Evolutionary conservation across 495 filamentous ascomycete genomes (phyloP).

Genomic region (Beverwykella pulmonaria): DNA sequence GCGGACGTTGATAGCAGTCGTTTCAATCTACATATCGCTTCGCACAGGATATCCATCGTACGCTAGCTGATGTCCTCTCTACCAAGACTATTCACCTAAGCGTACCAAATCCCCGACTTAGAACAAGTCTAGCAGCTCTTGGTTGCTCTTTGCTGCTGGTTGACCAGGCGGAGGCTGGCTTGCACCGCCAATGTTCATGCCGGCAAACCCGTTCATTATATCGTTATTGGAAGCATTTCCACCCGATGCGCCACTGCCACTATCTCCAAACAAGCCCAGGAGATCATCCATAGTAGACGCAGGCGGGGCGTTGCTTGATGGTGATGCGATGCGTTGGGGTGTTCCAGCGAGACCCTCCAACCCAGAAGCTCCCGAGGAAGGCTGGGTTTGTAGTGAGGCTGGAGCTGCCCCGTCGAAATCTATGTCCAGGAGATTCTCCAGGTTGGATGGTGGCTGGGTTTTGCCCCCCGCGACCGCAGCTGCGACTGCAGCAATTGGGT

Average conservation of each 20-base stretch:
- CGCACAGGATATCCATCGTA: slow-evolving; percentile 3
- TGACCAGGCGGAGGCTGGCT: slow-evolving; percentile 51
- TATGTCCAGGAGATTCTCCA: slow-evolving; percentile 95
- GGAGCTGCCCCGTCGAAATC: slow-evolving; percentile 96
- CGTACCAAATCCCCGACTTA: slow-evolving; percentile 46
- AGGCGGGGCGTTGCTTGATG: slow-evolving; percentile 47
- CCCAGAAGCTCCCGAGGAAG: slow-evolving; percentile 62
- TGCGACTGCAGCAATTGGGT: slow-evolving; percentile 84
- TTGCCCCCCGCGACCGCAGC: slow-evolving; percentile 62
- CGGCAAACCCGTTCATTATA: slow-evolving; percentile 82
- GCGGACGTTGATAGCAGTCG: neutral
- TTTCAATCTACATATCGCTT: slow-evolving; percentile 17
- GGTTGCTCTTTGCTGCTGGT: slow-evolving; percentile 59
- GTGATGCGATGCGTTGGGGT: slow-evolving; percentile 75
- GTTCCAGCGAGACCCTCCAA: slow-evolving; percentile 77
- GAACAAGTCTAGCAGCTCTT: slow-evolving; percentile 90
- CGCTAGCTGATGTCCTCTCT: slow-evolving; percentile 11
- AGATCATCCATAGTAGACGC: slow-evolving; percentile 78
- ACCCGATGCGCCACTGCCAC: slow-evolving; percentile 48
- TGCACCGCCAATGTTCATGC: slow-evolving; percentile 65
- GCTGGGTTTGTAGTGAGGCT: slow-evolving; percentile 76
- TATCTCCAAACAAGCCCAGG: slow-evolving; percentile 65
- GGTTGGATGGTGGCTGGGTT: slow-evolving; percentile 67
- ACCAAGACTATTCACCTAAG: neutral
- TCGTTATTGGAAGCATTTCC: slow-evolving; percentile 44